Conservation (phyloP, 352 stramenopile species). For the Globisporangium radiosum region DNA sequence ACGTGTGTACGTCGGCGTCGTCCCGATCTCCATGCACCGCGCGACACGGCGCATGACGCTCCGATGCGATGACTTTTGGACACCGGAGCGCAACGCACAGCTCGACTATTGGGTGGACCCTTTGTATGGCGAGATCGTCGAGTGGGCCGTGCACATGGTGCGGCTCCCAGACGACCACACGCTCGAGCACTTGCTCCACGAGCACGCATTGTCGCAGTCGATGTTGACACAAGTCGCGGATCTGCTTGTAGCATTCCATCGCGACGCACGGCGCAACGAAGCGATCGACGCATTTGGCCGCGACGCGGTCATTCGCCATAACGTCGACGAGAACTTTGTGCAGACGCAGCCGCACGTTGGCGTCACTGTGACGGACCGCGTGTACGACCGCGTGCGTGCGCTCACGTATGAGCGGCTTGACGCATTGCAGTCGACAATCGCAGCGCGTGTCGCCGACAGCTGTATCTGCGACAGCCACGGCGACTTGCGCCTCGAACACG, state of each 20-base stretch:
- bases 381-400: slow-evolving; percentile 48
- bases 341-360: slow-evolving; percentile 44
- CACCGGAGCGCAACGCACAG: slow-evolving; percentile 45
- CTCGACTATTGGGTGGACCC: slow-evolving; percentile 65
- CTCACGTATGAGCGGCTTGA: slow-evolving; percentile 43
- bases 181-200: slow-evolving; percentile 32
- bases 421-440: slow-evolving; percentile 32
- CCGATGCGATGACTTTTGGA: slow-evolving; percentile 63
- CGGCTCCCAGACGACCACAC: slow-evolving; percentile 52
- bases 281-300: slow-evolving; percentile 55
- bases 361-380: slow-evolving; percentile 32
- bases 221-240: slow-evolving; percentile 35
- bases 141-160: slow-evolving; percentile 73
- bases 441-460: slow-evolving; percentile 36
- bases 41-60: slow-evolving; percentile 41
- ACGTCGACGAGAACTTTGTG: slow-evolving; percentile 73
- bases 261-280: slow-evolving; percentile 35
- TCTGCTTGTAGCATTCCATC: slow-evolving; percentile 52
- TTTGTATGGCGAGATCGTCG: slow-evolving; percentile 60
- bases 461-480: slow-evolving; percentile 68
- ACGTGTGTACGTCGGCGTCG: slow-evolving; percentile 57
- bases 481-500: slow-evolving; percentile 59
- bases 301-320: slow-evolving; percentile 40
- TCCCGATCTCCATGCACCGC: slow-evolving; percentile 60
- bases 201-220: slow-evolving; percentile 21